These are phyloP conservation scores for Musa acuminata DNA, from an alignment of 176 grass and related monocot species.

Conservation along the genomic window DNA sequence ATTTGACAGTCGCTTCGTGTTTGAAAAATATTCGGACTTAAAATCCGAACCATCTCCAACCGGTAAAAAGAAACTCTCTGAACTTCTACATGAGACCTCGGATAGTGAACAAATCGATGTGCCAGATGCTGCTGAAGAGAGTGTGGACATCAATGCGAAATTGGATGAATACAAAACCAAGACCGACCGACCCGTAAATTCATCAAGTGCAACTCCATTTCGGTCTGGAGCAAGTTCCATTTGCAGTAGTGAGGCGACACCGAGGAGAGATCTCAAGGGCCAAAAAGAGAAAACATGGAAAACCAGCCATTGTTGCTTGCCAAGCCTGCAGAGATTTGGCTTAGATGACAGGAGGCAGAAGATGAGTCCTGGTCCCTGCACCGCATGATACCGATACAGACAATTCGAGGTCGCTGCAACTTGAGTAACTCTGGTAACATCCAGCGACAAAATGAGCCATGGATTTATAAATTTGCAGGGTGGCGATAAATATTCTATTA, in stretches of 20 bases:
- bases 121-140: constrained; percentile 19
- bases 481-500: not conserved
- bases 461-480: not conserved
- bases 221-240: constrained; percentile 29
- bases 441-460: not conserved
- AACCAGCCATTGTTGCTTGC: constrained; percentile 52
- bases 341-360: constrained; percentile 52
- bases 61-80: constrained; percentile 52
- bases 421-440: not conserved
- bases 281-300: constrained; percentile 47
- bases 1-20: constrained; percentile 21
- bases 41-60: constrained; percentile 74
- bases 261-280: constrained; percentile 26
- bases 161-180: constrained; percentile 17
- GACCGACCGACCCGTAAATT: constrained; percentile 12
- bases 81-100: constrained; percentile 56
- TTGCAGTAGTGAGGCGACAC: constrained; percentile 22
- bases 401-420: not conserved
- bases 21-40: constrained; percentile 21
- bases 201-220: constrained; percentile 15
- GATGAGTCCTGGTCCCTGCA: constrained; percentile 33
- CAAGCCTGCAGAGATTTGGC: constrained; percentile 32
- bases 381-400: constrained; percentile 26
- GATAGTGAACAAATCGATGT: not conserved
- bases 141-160: not conserved